Evolutionary conservation across 2,329 filamentous ascomycete species (phyloP).

Genomic region (Ascochyta viciae-villosae): DNA sequence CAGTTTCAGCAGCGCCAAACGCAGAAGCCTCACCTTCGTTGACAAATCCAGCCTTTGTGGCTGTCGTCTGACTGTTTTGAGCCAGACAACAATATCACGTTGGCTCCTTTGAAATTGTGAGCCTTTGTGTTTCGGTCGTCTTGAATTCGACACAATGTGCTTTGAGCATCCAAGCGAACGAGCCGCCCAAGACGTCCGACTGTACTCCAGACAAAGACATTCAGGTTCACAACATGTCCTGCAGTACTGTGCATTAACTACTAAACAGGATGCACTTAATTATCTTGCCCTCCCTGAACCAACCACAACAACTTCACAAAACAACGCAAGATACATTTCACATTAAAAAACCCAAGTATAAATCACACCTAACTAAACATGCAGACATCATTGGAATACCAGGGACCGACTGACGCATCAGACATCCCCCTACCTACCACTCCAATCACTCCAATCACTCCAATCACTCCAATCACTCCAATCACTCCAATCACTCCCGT

Average conservation of each 20-base stretch:
- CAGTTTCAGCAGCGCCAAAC: background rate
- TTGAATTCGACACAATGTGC: background rate
- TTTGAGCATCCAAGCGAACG: background rate
- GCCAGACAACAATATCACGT: too few relatives aligned
- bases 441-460: background rate
- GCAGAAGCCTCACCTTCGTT: too few relatives aligned
- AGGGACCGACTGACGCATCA: background rate
- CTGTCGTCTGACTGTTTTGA: too few relatives aligned
- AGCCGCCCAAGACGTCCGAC: background rate
- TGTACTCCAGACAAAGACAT: background rate
- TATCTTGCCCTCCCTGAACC: background rate
- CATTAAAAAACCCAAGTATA: background rate
- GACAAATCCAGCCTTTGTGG: too few relatives aligned
- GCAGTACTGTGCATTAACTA: background rate
- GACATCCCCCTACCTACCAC: background rate
- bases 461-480: too few relatives aligned
- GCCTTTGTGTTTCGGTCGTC: too few relatives aligned
- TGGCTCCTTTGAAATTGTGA: too few relatives aligned
- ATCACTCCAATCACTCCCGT: background rate
- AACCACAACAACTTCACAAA: background rate
- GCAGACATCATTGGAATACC: background rate
- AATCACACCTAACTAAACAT: background rate
- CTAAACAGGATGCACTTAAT: background rate
- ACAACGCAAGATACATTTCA: background rate
- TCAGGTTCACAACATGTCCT: background rate